These are phyloP conservation scores for Paecilomyces niveus DNA, from an alignment of 2,329 filamentous ascomycete genomes.

Conservation along the genomic window DNA sequence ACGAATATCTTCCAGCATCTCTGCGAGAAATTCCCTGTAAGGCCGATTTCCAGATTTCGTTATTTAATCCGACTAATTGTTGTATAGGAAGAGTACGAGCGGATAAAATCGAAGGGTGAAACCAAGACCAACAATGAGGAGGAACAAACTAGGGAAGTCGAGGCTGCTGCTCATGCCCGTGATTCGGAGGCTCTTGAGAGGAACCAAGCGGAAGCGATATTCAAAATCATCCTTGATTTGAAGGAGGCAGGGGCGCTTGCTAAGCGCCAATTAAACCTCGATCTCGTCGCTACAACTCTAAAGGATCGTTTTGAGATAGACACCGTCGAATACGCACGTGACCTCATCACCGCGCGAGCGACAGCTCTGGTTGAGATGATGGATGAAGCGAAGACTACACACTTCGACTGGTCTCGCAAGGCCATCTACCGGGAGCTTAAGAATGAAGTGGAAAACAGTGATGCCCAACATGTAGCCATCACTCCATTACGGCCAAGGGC, in stretches of 20 bases:
- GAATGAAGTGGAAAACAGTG: slow-evolving; percentile 20
- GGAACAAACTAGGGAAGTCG: slow-evolving; percentile 11
- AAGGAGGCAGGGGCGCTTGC: slow-evolving; percentile 34
- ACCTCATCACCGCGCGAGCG: slow-evolving; percentile 29
- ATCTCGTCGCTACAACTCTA: slow-evolving; percentile 24
- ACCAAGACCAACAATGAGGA: slow-evolving; percentile 11
- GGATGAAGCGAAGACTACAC: slow-evolving; percentile 28
- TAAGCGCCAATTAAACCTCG: slow-evolving; percentile 33
- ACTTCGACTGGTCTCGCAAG: slow-evolving; percentile 34
- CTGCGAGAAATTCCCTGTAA: slow-evolving; percentile 35
- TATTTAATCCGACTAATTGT: not conserved
- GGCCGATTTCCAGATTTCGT: slow-evolving; percentile 1
- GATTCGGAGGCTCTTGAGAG: slow-evolving; percentile 21
- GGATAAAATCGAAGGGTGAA: slow-evolving; percentile 20
- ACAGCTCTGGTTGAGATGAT: slow-evolving; percentile 25
- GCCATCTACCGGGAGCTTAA: slow-evolving; percentile 36
- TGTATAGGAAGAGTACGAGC: slow-evolving; percentile 26
- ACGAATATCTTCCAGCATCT: slow-evolving; percentile 39
- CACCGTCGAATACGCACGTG: slow-evolving; percentile 26
- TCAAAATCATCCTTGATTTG: slow-evolving; percentile 29
- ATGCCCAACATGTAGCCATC: slow-evolving; percentile 20
- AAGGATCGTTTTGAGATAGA: slow-evolving; percentile 27
- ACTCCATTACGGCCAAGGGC: slow-evolving; percentile 27
- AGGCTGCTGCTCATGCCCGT: slow-evolving; percentile 14
- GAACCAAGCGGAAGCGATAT: slow-evolving; percentile 30